Percentiles rank a stretch among this genome's conserved stretches.
Conservation (phyloP, 2,329 filamentous ascomycete genomes). For the Aspergillus sp. region DNA sequence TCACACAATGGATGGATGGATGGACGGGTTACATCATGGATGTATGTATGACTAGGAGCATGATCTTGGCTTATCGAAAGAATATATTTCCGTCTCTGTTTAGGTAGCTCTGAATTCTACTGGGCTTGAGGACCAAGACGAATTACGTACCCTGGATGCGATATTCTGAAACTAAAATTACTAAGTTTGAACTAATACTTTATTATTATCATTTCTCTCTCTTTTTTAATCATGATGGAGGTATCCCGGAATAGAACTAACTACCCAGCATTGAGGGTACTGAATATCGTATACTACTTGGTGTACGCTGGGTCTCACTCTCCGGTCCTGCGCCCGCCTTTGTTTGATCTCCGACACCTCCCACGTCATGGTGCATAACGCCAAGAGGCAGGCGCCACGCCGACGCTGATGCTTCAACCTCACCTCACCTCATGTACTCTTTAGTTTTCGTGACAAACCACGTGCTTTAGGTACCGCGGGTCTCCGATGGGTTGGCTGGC, state of each 20-base stretch:
- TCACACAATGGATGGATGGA: neutral
- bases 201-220: too few species aligned
- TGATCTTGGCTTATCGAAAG: neutral
- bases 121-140: neutral
- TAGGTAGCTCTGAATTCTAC: neutral
- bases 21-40: too few species aligned
- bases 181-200: too few species aligned
- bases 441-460: neutral
- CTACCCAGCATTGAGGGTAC: too few species aligned
- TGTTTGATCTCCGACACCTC: slow-evolving; percentile 2
- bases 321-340: neutral
- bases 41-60: neutral
- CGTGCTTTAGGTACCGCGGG: neutral
- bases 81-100: neutral
- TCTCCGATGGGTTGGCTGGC: neutral
- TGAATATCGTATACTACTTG: too few species aligned
- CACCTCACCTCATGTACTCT: neutral
- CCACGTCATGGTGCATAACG: slow-evolving; percentile 12
- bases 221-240: too few species aligned
- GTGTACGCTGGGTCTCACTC: too few species aligned
- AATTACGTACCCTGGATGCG: neutral
- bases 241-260: too few species aligned
- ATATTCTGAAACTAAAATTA: too few species aligned
- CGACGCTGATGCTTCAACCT: neutral
- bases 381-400: neutral